Percentiles rank a stretch among this genome's conserved stretches.
phyloP scores from a whole-genome alignment of 2,329 filamentous ascomycete species.

The Acephala macrosclerotiorum region DNA sequence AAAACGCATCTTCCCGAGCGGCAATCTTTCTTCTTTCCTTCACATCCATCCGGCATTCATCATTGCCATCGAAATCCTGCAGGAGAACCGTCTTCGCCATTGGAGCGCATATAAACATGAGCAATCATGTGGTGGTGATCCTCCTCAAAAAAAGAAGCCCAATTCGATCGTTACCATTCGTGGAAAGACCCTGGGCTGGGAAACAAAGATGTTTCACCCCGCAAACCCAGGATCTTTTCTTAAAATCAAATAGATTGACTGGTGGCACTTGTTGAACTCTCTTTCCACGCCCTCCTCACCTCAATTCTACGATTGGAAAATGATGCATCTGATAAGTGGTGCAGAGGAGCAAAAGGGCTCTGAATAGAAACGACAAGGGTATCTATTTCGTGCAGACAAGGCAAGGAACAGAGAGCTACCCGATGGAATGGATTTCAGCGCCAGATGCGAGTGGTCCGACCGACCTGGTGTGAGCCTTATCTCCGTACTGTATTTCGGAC shows the following conservation, averaged over 20 bases:
- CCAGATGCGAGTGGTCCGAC: neutral
- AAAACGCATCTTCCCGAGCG: neutral
- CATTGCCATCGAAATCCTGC: neutral
- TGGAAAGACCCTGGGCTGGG: neutral
- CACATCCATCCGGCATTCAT: neutral
- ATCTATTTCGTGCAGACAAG: neutral
- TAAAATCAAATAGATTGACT: neutral
- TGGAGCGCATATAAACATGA: neutral
- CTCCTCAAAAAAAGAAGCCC: conserved; percentile 2
- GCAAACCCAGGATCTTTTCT: neutral
- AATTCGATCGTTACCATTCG: neutral
- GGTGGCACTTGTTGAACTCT: conserved; percentile 7
- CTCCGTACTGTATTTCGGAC: too few species aligned
- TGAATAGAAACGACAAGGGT: neutral
- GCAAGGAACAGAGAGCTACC: neutral
- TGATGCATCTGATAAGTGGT: neutral
- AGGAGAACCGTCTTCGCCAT: neutral
- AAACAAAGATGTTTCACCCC: conserved; percentile 5
- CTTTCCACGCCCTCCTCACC: neutral
- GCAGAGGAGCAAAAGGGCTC: neutral
- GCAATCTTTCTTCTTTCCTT: neutral
- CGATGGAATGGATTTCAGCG: neutral
- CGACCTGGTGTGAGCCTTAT: too few species aligned
- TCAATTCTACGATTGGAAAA: neutral
- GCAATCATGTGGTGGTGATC: neutral